These are phyloP conservation scores for Lentinula sp. DNA, from an alignment of 768 basidiomycete species.

Conservation along the genomic window DNA sequence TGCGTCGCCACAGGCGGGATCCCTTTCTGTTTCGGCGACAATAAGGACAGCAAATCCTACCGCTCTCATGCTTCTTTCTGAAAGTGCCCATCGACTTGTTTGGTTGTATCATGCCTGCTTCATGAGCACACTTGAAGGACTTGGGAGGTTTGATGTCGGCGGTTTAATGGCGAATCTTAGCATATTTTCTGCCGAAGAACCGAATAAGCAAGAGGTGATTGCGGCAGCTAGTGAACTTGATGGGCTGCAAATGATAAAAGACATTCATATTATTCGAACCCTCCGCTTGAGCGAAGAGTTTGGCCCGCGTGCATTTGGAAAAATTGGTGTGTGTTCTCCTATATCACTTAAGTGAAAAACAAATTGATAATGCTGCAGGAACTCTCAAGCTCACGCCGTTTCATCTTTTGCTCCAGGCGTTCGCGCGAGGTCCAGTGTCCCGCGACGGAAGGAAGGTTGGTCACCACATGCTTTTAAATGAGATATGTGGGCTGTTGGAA, in stretches of 20 bases:
- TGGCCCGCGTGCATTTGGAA: neutral
- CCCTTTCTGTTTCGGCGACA: neutral
- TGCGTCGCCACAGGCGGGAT: neutral
- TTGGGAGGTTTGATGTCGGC: neutral
- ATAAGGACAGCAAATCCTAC: slow-evolving; percentile 20
- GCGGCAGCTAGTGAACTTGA: neutral
- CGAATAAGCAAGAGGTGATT: neutral
- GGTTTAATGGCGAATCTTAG: neutral
- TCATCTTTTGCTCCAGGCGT: slow-evolving; percentile 63
- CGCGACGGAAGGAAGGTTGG: neutral
- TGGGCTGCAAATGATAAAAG: neutral
- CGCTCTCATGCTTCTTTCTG: slow-evolving; percentile 61
- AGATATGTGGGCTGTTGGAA: slow-evolving; percentile 47
- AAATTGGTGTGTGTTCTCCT: neutral
- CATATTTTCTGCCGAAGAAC: neutral
- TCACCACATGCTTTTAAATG: slow-evolving; percentile 35
- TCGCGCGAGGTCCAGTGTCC: slow-evolving; percentile 40
- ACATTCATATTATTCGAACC: neutral
- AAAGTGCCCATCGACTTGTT: slow-evolving; percentile 74
- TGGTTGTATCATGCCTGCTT: slow-evolving; percentile 82
- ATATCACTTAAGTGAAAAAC: no score
- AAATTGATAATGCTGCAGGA: slow-evolving; percentile 16
- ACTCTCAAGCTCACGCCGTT: slow-evolving; percentile 59
- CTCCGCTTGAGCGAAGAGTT: neutral
- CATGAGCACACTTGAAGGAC: neutral